Percentiles rank a stretch among this genome's conserved stretches.
These are phyloP conservation scores for Amanita polypyramis DNA, from an alignment of 768 basidiomycete genomes.

Conservation along the genomic window DNA sequence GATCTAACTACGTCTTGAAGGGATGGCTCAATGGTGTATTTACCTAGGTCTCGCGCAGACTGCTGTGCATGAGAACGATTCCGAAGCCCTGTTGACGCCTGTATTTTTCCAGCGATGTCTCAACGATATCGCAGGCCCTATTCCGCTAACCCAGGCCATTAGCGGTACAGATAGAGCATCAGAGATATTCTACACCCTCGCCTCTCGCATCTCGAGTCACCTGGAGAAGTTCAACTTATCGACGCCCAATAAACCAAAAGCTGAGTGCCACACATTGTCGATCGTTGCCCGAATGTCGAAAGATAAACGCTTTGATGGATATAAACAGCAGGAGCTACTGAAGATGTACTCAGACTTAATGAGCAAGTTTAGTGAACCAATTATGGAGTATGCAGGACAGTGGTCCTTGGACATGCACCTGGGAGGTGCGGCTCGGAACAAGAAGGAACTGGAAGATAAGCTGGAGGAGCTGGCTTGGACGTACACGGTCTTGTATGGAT, in stretches of 20 bases:
- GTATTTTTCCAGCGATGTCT: neutral
- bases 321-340: neutral
- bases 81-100: neutral
- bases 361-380: conserved; percentile 21
- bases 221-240: neutral
- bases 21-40: neutral
- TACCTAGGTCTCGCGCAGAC: conserved; percentile 6
- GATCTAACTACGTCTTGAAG: neutral
- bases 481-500: conserved; percentile 32
- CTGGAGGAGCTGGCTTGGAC: conserved; percentile 44
- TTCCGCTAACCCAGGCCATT: neutral
- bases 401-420: conserved; percentile 13
- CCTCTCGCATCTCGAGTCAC: neutral
- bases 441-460: conserved; percentile 29
- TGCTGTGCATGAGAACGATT: neutral
- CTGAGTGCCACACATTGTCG: conserved; percentile 27
- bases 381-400: conserved; percentile 18
- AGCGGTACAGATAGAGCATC: neutral
- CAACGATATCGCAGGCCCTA: neutral
- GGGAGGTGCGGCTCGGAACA: neutral
- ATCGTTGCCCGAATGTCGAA: conserved; percentile 35
- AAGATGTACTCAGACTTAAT: conserved; percentile 19
- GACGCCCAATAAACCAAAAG: neutral
- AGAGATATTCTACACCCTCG: neutral
- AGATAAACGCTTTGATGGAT: conserved; percentile 22